Evolutionary conservation across 2,329 filamentous ascomycete species (phyloP).

Genomic region (Zelopaecilomyces penicillatus): DNA sequence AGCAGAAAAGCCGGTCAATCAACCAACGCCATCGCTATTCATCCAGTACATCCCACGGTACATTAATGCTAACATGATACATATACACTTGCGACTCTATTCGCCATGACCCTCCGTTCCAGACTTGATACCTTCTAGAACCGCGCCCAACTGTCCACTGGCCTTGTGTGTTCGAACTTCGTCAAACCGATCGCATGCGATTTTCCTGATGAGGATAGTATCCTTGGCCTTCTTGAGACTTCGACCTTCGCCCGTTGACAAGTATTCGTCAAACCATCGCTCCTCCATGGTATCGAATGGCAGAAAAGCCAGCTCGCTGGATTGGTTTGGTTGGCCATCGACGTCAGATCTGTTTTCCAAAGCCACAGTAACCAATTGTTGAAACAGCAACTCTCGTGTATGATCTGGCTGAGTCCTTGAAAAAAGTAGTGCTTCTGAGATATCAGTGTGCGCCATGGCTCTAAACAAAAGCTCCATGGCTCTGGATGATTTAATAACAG

Average conservation of each 20-base stretch:
- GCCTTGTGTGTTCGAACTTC: slow-evolving; percentile 37
- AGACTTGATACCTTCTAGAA: slow-evolving; percentile 43
- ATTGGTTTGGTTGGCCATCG: slow-evolving; percentile 42
- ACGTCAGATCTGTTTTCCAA: slow-evolving; percentile 29
- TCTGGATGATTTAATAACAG: slow-evolving; percentile 55
- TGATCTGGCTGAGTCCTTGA: slow-evolving; percentile 55
- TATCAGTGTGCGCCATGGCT: slow-evolving; percentile 56
- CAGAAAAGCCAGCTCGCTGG: slow-evolving; percentile 62
- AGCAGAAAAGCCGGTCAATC: not conserved
- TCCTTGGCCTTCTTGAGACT: slow-evolving; percentile 59
- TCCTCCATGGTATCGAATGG: slow-evolving; percentile 67
- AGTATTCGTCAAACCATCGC: slow-evolving; percentile 61
- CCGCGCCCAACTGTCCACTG: slow-evolving; percentile 39
- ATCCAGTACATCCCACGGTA: slow-evolving; percentile 4
- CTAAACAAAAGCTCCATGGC: slow-evolving; percentile 61
- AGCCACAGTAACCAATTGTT: slow-evolving; percentile 53
- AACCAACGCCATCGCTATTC: slow-evolving; percentile 11
- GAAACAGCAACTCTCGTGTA: slow-evolving; percentile 57
- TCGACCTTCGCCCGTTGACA: slow-evolving; percentile 57
- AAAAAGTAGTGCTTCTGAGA: slow-evolving; percentile 68
- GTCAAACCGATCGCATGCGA: slow-evolving; percentile 55
- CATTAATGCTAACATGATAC: not conserved
- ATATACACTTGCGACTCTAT: slow-evolving; percentile 5
- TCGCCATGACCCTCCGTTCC: slow-evolving; percentile 29
- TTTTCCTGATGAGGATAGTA: slow-evolving; percentile 63